Percentiles rank a stretch among this genome's conserved stretches.
These are phyloP conservation scores for Crucihimalaya himalaica DNA, from an alignment of 345 rosid genomes.

Conservation along the genomic window DNA sequence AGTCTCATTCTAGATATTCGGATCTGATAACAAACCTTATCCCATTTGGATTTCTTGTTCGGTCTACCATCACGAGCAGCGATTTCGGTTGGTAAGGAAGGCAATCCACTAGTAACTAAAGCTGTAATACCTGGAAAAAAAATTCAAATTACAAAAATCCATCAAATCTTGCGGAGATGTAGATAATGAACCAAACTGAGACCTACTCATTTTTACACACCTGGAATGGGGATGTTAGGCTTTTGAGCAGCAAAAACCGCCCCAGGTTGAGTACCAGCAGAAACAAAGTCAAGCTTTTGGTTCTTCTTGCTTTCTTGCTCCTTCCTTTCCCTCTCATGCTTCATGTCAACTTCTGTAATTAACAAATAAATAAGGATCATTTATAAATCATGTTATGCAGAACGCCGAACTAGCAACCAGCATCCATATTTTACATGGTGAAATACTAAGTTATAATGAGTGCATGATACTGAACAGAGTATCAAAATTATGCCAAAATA, in stretches of 20 bases:
- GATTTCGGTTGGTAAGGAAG: conserved; percentile 44
- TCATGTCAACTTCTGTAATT: conserved; percentile 74
- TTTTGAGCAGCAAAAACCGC: conserved; percentile 49
- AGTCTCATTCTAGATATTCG: conserved; percentile 1
- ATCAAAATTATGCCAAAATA: neutral
- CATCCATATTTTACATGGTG: neutral
- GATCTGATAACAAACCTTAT: conserved; percentile 55
- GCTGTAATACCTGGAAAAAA: conserved; percentile 47
- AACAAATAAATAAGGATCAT: conserved; percentile 7
- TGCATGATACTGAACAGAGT: neutral
- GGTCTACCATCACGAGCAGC: conserved; percentile 67
- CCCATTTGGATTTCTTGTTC: conserved; percentile 96
- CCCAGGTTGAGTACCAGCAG: conserved; percentile 68
- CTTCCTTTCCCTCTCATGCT: conserved; percentile 79
- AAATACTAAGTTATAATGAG: neutral
- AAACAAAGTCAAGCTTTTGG: conserved; percentile 73
- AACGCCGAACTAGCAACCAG: neutral
- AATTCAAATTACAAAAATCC: conserved; percentile 8
- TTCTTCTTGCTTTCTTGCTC: conserved; percentile 84
- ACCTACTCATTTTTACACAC: conserved; percentile 39
- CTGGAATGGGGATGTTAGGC: conserved; percentile 66
- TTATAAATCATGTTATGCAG: neutral
- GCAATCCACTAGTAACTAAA: conserved; percentile 48
- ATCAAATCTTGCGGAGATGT: conserved; percentile 4
- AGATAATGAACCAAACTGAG: conserved; percentile 2